Percentiles rank a stretch among this genome's conserved stretches.
phyloP scores from a whole-genome alignment of 148 eudicot genomes.

The Rhododendron williamsianum region DNA sequence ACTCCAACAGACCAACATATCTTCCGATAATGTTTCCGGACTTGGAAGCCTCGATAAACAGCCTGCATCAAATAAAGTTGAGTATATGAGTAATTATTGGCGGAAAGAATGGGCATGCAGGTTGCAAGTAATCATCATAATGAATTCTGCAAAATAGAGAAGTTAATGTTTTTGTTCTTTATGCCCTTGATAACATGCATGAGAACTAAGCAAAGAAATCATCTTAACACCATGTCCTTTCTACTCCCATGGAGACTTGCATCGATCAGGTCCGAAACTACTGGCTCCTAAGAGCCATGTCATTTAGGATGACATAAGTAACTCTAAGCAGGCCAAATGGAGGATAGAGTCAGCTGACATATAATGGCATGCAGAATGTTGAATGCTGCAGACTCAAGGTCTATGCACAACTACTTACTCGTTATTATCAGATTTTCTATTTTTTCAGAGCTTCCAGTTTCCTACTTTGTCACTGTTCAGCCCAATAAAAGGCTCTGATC shows the following conservation, averaged over 20 bases:
- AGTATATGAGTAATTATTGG: neutral
- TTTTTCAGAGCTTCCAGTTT: neutral
- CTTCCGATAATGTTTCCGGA: constrained; percentile 64
- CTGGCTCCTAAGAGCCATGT: neutral
- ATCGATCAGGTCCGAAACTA: neutral
- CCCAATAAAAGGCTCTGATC: neutral
- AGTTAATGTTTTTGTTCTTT: neutral
- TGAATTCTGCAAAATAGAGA: neutral
- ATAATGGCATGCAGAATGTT: neutral
- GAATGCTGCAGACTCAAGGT: neutral
- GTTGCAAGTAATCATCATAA: neutral
- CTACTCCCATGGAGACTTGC: neutral
- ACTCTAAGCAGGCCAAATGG: neutral
- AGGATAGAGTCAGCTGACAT: neutral
- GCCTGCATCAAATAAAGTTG: constrained; percentile 38
- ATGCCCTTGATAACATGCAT: neutral
- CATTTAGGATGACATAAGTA: neutral
- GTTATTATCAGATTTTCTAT: neutral
- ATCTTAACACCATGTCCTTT: neutral
- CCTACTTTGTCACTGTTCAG: neutral
- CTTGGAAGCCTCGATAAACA: constrained; percentile 70
- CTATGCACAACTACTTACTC: neutral
- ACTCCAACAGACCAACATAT: constrained; percentile 86
- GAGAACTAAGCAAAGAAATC: neutral
- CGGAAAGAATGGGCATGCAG: neutral